Conservation (phyloP, 441 rosid species). For the Capsella rubella region DNA sequence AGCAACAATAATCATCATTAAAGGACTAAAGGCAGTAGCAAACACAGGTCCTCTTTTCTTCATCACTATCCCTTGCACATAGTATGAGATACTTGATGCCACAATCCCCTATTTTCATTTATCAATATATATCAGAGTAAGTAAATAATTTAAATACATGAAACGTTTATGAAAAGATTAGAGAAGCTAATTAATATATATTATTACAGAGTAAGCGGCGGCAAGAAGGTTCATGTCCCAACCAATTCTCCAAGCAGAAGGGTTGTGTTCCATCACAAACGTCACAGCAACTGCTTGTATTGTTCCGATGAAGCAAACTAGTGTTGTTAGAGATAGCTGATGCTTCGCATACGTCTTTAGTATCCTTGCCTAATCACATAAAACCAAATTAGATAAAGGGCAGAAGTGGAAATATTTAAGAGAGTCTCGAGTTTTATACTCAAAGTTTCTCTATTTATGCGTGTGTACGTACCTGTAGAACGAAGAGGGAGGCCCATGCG, state of each 20-base stretch:
- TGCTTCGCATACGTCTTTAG: constrained; percentile 55
- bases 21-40: constrained; percentile 63
- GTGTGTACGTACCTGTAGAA: constrained; percentile 51
- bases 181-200: not conserved
- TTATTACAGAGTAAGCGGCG: constrained; percentile 51
- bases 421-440: not conserved
- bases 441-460: not conserved
- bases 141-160: not conserved
- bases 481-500: constrained; percentile 58
- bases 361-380: constrained; percentile 48
- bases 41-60: constrained; percentile 65
- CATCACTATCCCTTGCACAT: constrained; percentile 54
- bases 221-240: constrained; percentile 51
- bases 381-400: constrained; percentile 1
- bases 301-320: constrained; percentile 50
- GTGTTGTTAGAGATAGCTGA: constrained; percentile 51
- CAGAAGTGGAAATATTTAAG: not conserved
- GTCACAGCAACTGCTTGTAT: constrained; percentile 48
- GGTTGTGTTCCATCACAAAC: constrained; percentile 47
- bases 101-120: constrained; percentile 53
- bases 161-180: not conserved
- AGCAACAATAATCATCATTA: constrained; percentile 59
- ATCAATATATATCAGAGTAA: not conserved
- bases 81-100: constrained; percentile 52
- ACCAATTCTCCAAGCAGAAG: constrained; percentile 52